A percentile compares a stretch with the other conserved stretches of the same genome.
phyloP scores from a whole-genome alignment of 257 asterid species.

The Solanum verrucosum region DNA sequence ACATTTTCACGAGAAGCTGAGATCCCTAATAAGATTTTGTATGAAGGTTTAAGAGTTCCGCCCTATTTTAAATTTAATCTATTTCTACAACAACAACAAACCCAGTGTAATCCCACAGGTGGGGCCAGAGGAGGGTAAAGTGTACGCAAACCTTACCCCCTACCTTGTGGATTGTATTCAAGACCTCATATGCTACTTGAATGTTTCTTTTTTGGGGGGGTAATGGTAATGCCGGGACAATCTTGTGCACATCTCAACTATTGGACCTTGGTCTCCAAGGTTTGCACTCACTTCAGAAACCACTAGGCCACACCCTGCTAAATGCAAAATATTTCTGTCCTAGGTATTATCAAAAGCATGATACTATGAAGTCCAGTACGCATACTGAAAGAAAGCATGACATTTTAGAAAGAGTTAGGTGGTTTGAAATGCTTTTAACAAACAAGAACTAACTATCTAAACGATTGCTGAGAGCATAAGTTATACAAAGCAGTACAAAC shows the following conservation, averaged over 20 bases:
- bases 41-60: background rate
- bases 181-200: background rate
- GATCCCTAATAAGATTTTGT: background rate
- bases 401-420: background rate
- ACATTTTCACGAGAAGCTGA: background rate
- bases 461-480: background rate
- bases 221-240: background rate
- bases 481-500: slow-evolving; percentile 21
- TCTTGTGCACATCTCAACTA: background rate
- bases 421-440: background rate
- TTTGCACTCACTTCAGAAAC: background rate
- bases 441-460: slow-evolving; percentile 1
- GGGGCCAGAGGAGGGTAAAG: background rate
- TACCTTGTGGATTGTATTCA: background rate
- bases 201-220: background rate
- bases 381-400: background rate
- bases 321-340: background rate
- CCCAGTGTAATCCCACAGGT: background rate
- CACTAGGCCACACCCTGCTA: background rate
- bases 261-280: background rate
- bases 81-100: background rate
- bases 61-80: background rate
- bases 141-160: background rate
- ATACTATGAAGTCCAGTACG: background rate
- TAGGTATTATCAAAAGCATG: background rate